These are phyloP conservation scores for Akanthomyces lecanii DNA, from an alignment of 2,329 filamentous ascomycete species.

Conservation along the genomic window DNA sequence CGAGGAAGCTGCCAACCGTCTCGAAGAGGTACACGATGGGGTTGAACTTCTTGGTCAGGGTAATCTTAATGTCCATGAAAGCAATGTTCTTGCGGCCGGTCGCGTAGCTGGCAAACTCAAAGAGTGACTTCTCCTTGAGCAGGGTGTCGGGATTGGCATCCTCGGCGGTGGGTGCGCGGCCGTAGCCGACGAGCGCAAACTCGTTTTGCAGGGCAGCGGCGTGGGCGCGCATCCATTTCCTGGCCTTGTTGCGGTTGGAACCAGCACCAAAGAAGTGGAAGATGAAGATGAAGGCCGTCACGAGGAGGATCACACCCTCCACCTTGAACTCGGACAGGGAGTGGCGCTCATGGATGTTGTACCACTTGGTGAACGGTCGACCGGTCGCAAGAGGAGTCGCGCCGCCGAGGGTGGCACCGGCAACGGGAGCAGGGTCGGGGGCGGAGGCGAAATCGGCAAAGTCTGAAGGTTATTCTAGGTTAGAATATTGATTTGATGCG, in stretches of 20 bases:
- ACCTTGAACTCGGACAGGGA: constrained; percentile 78
- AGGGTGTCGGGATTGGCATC: constrained; percentile 40
- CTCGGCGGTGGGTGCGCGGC: constrained; percentile 49
- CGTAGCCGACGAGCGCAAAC: constrained; percentile 83
- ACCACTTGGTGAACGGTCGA: constrained; percentile 87
- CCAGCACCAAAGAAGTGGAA: constrained; percentile 79
- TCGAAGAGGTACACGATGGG: constrained; percentile 63
- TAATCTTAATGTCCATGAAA: constrained; percentile 81
- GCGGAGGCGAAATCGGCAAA: constrained; percentile 90
- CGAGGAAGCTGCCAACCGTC: constrained; percentile 65
- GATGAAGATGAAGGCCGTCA: constrained; percentile 69
- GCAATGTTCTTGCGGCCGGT: constrained; percentile 90
- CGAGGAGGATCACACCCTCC: constrained; percentile 75
- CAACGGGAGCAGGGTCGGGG: constrained; percentile 59
- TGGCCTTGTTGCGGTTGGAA: constrained; percentile 75
- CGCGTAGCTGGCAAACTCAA: constrained; percentile 83
- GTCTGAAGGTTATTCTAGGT: constrained; percentile 49
- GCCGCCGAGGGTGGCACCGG: constrained; percentile 42
- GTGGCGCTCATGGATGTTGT: constrained; percentile 90
- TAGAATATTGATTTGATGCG: constrained; percentile 19
- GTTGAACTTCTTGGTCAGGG: constrained; percentile 82
- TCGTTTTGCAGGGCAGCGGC: constrained; percentile 69
- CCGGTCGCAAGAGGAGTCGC: constrained; percentile 43
- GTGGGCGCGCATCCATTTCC: constrained; percentile 74
- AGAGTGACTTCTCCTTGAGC: constrained; percentile 81